Conservation (phyloP, 306 rosid genomes). For the Malus orientalis region DNA sequence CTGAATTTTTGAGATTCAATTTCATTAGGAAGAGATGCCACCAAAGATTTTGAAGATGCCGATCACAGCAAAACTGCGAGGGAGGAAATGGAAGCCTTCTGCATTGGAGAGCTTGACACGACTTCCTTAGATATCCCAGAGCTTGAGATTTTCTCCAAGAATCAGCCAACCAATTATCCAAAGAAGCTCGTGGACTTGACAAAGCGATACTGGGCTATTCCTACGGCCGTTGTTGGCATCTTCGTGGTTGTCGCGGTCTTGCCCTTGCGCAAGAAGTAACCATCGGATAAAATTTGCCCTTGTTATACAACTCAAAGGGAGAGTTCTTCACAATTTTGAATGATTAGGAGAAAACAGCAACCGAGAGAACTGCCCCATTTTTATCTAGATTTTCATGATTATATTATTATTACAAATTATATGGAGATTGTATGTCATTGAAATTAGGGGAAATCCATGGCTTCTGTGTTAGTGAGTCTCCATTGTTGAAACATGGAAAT, state of each 20-base stretch:
- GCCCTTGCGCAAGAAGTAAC: conserved; percentile 50
- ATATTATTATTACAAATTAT: not conserved
- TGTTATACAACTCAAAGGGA: not conserved
- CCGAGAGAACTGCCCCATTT: conserved; percentile 5
- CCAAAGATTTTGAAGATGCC: conserved; percentile 90
- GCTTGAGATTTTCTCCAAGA: conserved; percentile 8
- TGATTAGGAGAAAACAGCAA: conserved; percentile 12
- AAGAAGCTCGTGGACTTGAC: conserved; percentile 33
- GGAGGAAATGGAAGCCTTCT: conserved; percentile 61
- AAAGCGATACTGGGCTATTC: conserved; percentile 55
- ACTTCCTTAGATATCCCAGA: conserved; percentile 22
- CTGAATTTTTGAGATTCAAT: conserved; percentile 8
- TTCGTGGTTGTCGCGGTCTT: conserved; percentile 48
- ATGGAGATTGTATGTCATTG: not conserved
- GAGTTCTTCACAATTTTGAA: conserved; percentile 29
- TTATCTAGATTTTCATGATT: not conserved
- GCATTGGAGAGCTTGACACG: conserved; percentile 61
- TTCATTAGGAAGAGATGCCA: conserved; percentile 65
- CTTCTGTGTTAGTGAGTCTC: not conserved
- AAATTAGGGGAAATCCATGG: not conserved
- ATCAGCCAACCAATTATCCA: conserved; percentile 1
- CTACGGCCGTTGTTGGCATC: conserved; percentile 45
- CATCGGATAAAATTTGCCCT: not conserved
- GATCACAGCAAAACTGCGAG: conserved; percentile 73
- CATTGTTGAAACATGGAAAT: not conserved